These are phyloP conservation scores for Paulownia fortunei DNA, from an alignment of 257 asterid genomes.

Conservation along the genomic window DNA sequence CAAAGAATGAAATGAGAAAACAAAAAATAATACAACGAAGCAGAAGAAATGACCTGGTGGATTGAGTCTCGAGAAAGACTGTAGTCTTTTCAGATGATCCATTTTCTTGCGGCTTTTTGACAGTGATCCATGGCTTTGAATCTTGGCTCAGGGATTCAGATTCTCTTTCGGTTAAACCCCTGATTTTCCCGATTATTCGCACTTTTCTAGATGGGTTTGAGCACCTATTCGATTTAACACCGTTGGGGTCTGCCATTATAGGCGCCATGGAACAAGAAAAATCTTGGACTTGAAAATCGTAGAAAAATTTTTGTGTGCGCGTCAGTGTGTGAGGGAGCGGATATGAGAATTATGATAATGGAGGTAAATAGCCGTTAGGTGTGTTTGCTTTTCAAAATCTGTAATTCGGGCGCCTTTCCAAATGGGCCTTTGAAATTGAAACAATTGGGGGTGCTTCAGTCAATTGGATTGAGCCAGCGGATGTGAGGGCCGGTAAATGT, in stretches of 20 bases:
- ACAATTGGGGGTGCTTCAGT: not conserved
- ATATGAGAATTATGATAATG: not conserved
- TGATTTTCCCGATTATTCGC: constrained; percentile 63
- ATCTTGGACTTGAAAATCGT: not conserved
- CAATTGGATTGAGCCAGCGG: not conserved
- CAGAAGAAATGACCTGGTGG: constrained; percentile 42
- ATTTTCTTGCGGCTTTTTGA: constrained; percentile 38
- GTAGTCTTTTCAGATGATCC: constrained; percentile 41
- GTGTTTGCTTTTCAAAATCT: constrained; percentile 36
- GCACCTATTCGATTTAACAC: constrained; percentile 24
- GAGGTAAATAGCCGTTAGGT: constrained; percentile 32
- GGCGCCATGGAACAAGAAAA: constrained; percentile 40
- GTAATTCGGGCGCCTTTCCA: constrained; percentile 7
- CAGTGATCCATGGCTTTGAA: constrained; percentile 59
- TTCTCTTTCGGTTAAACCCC: constrained; percentile 52
- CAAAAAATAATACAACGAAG: not conserved
- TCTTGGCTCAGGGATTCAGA: constrained; percentile 37
- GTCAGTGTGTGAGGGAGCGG: constrained; percentile 15
- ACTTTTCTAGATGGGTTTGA: constrained; percentile 45
- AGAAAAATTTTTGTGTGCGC: not conserved
- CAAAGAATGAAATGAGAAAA: not conserved
- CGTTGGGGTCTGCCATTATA: constrained; percentile 32
- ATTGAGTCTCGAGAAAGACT: constrained; percentile 50
- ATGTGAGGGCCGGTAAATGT: too few species aligned
- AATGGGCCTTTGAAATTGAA: not conserved